Conservation (phyloP, 129 eudicot genomes). For the Pseudognaphalium luteoalbum region DNA sequence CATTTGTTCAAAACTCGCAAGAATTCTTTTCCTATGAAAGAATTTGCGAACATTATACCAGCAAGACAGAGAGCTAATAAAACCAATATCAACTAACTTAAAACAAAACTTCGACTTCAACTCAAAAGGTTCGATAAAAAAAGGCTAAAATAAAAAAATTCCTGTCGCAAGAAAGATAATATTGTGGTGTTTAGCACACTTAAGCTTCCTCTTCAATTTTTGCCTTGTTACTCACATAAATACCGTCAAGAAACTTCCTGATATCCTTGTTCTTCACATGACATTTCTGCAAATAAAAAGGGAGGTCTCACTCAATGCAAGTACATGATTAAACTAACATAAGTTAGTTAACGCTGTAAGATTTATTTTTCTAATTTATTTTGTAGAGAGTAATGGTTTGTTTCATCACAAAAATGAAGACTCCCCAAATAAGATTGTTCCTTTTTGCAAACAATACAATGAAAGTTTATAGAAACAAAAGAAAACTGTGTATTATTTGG, state of each 20-base stretch:
- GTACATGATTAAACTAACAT: neutral
- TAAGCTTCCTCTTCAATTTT: conserved; percentile 10
- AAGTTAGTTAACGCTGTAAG: too few relatives aligned
- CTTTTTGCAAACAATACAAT: neutral
- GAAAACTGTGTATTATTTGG: neutral
- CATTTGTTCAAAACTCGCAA: neutral
- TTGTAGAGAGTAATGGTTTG: neutral
- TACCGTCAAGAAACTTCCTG: conserved; percentile 58
- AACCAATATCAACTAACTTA: neutral
- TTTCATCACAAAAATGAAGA: neutral
- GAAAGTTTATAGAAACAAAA: neutral
- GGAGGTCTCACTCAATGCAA: neutral
- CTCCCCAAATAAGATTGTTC: neutral
- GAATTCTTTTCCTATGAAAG: neutral
- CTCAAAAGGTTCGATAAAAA: neutral
- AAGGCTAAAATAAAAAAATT: neutral
- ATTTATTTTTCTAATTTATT: too few relatives aligned
- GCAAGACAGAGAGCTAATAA: neutral
- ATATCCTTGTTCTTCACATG: conserved; percentile 45
- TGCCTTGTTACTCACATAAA: conserved; percentile 13
- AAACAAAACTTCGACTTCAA: neutral
- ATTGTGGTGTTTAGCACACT: neutral
- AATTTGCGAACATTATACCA: neutral
- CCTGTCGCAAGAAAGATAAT: neutral
- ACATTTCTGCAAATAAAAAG: neutral